Evolutionary conservation across 2,329 filamentous ascomycete genomes (phyloP).

Genomic region (Colletotrichum tropicicola): DNA sequence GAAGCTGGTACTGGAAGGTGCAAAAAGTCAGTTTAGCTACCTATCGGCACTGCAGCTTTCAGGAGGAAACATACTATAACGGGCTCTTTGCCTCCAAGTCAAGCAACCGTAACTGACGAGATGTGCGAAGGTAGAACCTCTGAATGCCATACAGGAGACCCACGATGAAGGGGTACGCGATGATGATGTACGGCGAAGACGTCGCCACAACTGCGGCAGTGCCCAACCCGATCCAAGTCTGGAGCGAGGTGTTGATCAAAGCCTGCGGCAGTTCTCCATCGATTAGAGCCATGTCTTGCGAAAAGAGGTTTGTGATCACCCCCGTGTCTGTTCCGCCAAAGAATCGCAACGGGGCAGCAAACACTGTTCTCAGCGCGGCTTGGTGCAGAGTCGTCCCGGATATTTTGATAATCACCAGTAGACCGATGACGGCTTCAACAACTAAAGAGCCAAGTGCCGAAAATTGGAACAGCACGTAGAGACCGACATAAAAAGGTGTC

Average conservation of each 20-base stretch:
- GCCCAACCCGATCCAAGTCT: constrained; percentile 43
- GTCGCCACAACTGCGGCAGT: constrained; percentile 56
- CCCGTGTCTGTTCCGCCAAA: constrained; percentile 52
- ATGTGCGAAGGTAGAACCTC: constrained; percentile 67
- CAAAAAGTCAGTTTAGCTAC: neutral
- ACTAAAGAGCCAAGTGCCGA: neutral
- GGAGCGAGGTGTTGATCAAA: constrained; percentile 39
- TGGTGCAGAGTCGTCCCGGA: neutral
- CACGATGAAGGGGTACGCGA: constrained; percentile 37
- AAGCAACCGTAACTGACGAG: constrained; percentile 67
- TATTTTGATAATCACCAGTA: neutral
- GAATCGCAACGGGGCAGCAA: constrained; percentile 40
- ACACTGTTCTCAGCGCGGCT: neutral
- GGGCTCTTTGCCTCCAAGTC: constrained; percentile 54
- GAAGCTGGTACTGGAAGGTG: constrained; percentile 50
- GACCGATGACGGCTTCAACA: neutral
- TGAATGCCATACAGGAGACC: constrained; percentile 41
- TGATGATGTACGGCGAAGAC: constrained; percentile 52
- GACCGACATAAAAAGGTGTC: constrained; percentile 39
- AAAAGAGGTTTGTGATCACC: constrained; percentile 52
- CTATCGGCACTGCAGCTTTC: neutral
- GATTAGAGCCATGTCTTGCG: constrained; percentile 52
- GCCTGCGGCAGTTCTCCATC: constrained; percentile 47
- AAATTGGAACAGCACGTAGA: constrained; percentile 36
- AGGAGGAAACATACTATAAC: constrained; percentile 52